A percentile compares a stretch with the other conserved stretches of the same genome.
These are phyloP conservation scores for Polychaeton citri DNA, from an alignment of 2,329 filamentous ascomycete species.

Conservation along the genomic window DNA sequence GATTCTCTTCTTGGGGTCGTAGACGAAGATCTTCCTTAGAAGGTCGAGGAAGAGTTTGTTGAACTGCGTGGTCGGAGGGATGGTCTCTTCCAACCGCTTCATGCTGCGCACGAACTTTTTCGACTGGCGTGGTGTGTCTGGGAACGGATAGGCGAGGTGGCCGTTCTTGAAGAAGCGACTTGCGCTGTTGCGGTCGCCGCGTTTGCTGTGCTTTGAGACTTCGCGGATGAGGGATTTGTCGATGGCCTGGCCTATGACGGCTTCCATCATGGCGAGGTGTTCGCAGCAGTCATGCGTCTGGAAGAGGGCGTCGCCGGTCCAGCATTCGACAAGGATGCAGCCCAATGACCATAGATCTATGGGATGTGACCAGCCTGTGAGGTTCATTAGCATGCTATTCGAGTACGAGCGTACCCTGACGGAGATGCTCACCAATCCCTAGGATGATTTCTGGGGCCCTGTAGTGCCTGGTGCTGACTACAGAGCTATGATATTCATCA, in stretches of 20 bases:
- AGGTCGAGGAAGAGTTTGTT: constrained; percentile 52
- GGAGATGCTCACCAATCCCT: constrained; percentile 35
- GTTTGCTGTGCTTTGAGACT: constrained; percentile 15
- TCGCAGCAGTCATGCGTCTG: constrained; percentile 57
- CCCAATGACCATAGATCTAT: constrained; percentile 60
- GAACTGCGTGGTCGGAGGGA: constrained; percentile 43
- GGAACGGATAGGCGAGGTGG: constrained; percentile 50
- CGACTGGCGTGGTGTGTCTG: constrained; percentile 49
- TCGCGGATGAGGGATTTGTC: constrained; percentile 21
- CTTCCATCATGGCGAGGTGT: constrained; percentile 57
- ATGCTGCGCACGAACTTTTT: constrained; percentile 56
- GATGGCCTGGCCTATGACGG: constrained; percentile 18
- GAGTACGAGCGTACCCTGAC: neutral
- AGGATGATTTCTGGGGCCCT: constrained; percentile 55
- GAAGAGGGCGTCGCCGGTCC: constrained; percentile 54
- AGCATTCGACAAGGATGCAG: constrained; percentile 56
- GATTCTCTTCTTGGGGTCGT: constrained; percentile 52
- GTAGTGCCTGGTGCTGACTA: constrained; percentile 54
- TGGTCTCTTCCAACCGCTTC: constrained; percentile 49
- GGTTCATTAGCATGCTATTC: constrained; percentile 1
- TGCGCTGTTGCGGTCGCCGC: constrained; percentile 16
- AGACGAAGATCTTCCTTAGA: constrained; percentile 50
- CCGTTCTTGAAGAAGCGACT: constrained; percentile 23
- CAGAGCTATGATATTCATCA: constrained; percentile 55
- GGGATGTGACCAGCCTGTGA: constrained; percentile 47